Evolutionary conservation across 2,329 filamentous ascomycete species (phyloP).

Genomic region (Beauveria sp.): DNA sequence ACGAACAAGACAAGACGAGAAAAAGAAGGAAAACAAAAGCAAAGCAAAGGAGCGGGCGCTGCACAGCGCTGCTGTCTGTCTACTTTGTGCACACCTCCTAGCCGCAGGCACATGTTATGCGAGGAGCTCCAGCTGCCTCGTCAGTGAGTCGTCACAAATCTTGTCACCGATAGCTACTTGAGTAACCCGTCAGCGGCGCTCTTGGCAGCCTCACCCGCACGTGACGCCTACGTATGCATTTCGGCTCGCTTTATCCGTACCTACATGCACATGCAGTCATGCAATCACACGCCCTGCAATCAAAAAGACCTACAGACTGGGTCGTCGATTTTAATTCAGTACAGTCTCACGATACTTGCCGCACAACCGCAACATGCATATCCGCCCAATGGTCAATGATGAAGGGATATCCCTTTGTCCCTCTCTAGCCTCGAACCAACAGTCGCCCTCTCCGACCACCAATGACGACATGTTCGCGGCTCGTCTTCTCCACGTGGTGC

Average conservation of each 20-base stretch:
- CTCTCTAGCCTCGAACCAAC: neutral
- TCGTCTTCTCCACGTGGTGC: neutral
- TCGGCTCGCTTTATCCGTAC: neutral
- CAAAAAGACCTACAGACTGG: no score
- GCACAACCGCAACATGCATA: neutral
- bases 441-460: neutral
- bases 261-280: neutral
- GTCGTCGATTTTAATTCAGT: neutral
- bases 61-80: neutral
- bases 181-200: neutral
- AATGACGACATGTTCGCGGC: neutral
- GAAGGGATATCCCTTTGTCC: neutral
- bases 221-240: constrained; percentile 6
- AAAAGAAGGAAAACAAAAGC: no score
- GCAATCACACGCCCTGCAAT: no score
- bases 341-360: neutral
- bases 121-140: neutral
- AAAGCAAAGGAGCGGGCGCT: no score
- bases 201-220: constrained; percentile 1
- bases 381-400: neutral
- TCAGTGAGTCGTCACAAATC: no score
- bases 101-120: neutral
- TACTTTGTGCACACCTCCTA: no score
- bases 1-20: no score
- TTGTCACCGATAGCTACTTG: neutral